Conservation (phyloP, 192 early-diverging fungal species). For the Podila verticillata region DNA sequence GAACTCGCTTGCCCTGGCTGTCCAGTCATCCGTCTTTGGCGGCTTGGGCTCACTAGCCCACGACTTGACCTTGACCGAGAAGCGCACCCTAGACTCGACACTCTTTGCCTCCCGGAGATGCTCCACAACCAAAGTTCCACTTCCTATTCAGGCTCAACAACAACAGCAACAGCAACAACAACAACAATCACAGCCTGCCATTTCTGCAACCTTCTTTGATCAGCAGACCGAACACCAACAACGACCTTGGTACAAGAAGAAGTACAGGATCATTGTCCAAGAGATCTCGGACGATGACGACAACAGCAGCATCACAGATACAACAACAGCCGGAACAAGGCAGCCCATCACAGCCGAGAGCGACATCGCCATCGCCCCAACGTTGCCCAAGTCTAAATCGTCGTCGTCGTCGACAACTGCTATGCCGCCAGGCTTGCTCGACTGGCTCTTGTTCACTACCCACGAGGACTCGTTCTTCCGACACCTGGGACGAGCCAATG, state of each 20-base stretch:
- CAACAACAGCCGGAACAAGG: not conserved
- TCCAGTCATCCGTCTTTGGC: conserved; percentile 1
- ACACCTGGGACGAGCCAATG: not conserved
- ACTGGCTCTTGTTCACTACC: conserved; percentile 1
- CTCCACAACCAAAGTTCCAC: not conserved
- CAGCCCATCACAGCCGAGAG: not conserved
- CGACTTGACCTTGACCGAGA: not conserved
- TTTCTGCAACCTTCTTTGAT: too few species aligned
- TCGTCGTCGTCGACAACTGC: not conserved
- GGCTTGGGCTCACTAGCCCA: not conserved
- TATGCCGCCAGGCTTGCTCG: not conserved
- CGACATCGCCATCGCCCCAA: not conserved
- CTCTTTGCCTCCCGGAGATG: not conserved
- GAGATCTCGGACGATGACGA: not conserved
- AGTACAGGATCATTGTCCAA: not conserved
- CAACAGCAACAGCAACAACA: too few species aligned
- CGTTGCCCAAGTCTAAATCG: not conserved
- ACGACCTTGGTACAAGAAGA: not conserved
- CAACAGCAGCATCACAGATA: not conserved
- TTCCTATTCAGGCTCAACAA: too few species aligned
- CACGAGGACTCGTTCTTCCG: conserved; percentile 10
- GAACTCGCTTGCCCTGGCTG: not conserved
- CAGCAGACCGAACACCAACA: not conserved
- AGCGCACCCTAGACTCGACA: not conserved
- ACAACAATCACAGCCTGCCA: too few species aligned